Conservation (phyloP, 2,329 filamentous ascomycete species). For the Boeremia lycopersici region DNA sequence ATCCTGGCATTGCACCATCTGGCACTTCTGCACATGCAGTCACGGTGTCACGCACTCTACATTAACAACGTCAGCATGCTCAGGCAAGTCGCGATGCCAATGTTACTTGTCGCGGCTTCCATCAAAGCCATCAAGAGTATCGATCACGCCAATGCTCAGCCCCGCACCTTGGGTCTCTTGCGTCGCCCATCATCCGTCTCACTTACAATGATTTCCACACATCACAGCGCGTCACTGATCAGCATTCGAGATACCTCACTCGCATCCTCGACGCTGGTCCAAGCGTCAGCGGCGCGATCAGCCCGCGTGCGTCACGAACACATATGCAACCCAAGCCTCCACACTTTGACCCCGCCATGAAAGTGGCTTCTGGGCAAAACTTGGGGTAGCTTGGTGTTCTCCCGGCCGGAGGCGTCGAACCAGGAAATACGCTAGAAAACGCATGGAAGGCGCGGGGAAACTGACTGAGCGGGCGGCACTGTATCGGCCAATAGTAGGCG, state of each 20-base stretch:
- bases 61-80: background rate
- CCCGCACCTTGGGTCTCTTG: background rate
- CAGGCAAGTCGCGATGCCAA: background rate
- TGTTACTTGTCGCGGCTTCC: background rate
- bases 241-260: background rate
- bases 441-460: slow-evolving; percentile 7
- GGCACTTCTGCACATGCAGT: background rate
- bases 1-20: too few species aligned
- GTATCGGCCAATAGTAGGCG: background rate
- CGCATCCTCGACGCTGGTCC: background rate
- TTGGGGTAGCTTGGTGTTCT: background rate
- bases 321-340: slow-evolving; percentile 1
- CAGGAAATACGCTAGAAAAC: slow-evolving; percentile 6
- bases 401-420: slow-evolving; percentile 6
- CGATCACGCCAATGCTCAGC: background rate
- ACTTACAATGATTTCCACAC: background rate
- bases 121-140: background rate
- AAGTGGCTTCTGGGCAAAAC: slow-evolving; percentile 7
- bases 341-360: background rate
- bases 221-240: background rate
- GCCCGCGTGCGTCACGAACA: background rate
- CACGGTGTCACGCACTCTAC: background rate
- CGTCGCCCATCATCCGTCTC: background rate
- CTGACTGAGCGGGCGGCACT: background rate
- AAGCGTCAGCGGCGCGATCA: slow-evolving; percentile 6